Evolutionary conservation across 805 yeast species (phyloP), one percentile per base, ranked within the genome.

Genomic region (Hanseniaspora occidentalis): DNA sequence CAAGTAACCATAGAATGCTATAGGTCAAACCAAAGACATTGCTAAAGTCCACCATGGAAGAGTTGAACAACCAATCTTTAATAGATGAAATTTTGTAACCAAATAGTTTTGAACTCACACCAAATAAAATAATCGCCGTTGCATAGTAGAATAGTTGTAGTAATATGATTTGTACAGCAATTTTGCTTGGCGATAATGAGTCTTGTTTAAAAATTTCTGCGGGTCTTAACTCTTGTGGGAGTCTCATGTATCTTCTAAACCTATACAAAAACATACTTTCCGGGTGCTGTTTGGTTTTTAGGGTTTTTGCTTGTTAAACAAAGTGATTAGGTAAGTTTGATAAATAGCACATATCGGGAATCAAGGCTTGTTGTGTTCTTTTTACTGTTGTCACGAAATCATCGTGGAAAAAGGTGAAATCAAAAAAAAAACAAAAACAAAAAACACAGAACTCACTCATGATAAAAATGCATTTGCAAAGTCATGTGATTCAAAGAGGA

Each of bases 11-110:
- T 42, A 88, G 58, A 6, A 73, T 57, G 26, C 79, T 71, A 34
- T 89, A 60, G 0, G 83, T 76, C 54, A 86, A 64, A 2, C 97
- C 97, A 55, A 83, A 64, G 1, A 94, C 76, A 53, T 84, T 85
- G 38, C 79, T 82, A 44, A 78, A 65, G 4, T 83, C 70, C 1
- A 89, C 71, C 31, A 73, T 61, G 45, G 75, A 73, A 94, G 95
- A 88, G 37, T 85, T 77, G 49, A 88, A 82, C 10, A 88, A 65
- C 80, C 92, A 79, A 31, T 50, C 48, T 31, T 64, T 73, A 17
- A 80, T 53, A 6, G 71, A 62, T 7, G 26, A 36, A 61, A 84
- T 78, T 18, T 71, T 72, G 50, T 78, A 73, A 0, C 96, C 96
- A 24, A 77, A 68, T 10, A 92, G 62, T 39, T 73, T 64, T 2